Evolutionary conservation across 2,329 filamentous ascomycete species (phyloP).

Genomic region (Arthrinium phaeospermum): DNA sequence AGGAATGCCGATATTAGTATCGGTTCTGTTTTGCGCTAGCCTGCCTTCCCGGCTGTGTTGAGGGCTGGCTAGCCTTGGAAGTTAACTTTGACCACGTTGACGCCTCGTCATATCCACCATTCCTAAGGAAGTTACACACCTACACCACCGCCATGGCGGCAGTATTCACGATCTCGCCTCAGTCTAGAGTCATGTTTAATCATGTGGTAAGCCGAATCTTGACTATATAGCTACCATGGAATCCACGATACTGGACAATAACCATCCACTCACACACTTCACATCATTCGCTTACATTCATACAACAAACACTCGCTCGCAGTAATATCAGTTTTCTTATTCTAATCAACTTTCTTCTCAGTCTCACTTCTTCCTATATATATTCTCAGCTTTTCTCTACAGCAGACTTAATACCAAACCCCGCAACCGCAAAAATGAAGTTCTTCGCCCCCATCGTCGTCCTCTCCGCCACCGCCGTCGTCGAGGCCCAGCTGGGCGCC

Average conservation of each 20-base stretch:
- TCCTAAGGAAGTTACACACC: constrained; percentile 9
- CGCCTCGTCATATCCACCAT: constrained; percentile 13
- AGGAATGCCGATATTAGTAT: neutral
- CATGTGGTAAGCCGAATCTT: neutral
- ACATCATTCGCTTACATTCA: neutral
- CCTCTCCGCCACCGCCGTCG: neutral
- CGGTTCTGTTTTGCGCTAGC: neutral
- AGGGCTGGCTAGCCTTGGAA: neutral
- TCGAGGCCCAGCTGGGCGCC: neutral
- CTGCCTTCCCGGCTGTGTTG: neutral
- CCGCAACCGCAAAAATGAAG: neutral
- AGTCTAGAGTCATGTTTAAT: neutral
- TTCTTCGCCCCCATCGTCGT: constrained; percentile 10
- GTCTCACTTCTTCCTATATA: neutral
- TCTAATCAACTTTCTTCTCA: neutral
- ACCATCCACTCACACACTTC: neutral
- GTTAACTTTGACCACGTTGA: constrained; percentile 9
- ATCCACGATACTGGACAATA: neutral
- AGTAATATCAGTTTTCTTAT: neutral
- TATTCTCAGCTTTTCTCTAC: neutral
- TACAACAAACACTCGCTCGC: neutral
- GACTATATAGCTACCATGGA: neutral
- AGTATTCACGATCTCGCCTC: neutral
- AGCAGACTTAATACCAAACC: neutral
- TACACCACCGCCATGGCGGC: neutral